Base-by-base conservation (phyloP, 2,329 filamentous ascomycete species). In the Pyrenophora seminiperda region DNA sequence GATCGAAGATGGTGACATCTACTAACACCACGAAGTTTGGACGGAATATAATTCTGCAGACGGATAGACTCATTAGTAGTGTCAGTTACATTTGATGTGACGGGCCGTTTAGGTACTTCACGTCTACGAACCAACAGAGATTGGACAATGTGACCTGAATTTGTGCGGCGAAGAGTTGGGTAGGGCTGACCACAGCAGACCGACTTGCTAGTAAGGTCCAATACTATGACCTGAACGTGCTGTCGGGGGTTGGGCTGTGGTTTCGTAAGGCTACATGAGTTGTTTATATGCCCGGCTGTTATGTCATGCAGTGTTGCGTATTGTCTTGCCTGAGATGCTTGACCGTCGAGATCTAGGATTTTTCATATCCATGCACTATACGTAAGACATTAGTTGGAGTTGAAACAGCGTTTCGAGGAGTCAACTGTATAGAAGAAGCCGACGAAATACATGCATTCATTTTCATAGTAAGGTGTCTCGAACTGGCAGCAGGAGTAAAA, bases 91-190 rank as follows among this genome's bases (percentile, higher is more conserved):
- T 9, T 20, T 4, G 7, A 11, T 14, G 6, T 15, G 18, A 15
- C n/a, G 24, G 20, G 11, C 15, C 27, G 14, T n/a, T n/a, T 14
- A n/a, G 17, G 29, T 5, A 11, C 30, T 9, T 24, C 22, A 31
- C 17, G 17, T 43, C 17, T 11, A 27, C 4, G 6, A 6, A 39
- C 27, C 7, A n/a, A 10, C 10, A 14, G 18, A n/a, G n/a, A 5
- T 10, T 39, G 24, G 27, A 50, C 56, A 20, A 49, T 42, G 13
- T 14, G 34, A 2, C 50, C 47, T 11, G 50, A 54, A 9, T 32
- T 18, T 7, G 55, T 59, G 17, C 47, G 57, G 34, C 47, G 53
- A 31, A 59, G 41, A 3, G 31, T 6, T 0, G 51, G 58, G 19
- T 5, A 32, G 5, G 20, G 19, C 13, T 41, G 31, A 15, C 20